A percentile compares a stretch with the other conserved stretches of the same genome.
phyloP scores from a whole-genome alignment of 2,329 filamentous ascomycete species.

The Camillea tinctor region DNA sequence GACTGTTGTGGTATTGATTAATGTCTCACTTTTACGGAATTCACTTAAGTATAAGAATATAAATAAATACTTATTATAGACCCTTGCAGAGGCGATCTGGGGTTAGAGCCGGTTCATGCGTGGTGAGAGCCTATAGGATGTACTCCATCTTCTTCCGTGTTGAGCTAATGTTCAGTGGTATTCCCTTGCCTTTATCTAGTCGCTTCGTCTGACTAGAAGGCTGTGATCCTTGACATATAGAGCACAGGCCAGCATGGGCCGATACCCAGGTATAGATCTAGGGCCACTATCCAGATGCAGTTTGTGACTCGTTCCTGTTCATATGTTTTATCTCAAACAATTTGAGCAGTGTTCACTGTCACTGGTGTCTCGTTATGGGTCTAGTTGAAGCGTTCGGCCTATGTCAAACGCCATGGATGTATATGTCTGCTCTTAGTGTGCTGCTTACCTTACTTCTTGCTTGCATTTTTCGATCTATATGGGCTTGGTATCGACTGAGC shows the following conservation, averaged over 20 bases:
- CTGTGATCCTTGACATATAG: neutral
- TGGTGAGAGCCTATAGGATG: neutral
- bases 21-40: neutral
- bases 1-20: neutral
- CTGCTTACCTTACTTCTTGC: slow-evolving; percentile 2
- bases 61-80: neutral
- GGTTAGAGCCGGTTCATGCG: neutral
- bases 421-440: neutral
- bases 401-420: neutral
- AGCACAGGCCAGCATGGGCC: neutral
- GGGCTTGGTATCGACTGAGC: slow-evolving; percentile 9
- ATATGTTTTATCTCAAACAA: neutral
- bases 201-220: neutral
- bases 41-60: neutral
- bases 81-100: neutral
- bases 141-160: neutral
- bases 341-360: neutral
- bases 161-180: neutral
- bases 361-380: neutral
- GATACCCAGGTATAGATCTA: neutral
- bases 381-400: neutral
- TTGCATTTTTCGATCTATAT: slow-evolving; percentile 4
- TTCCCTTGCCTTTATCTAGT: neutral
- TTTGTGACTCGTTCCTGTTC: neutral
- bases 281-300: neutral